Evolutionary conservation across 768 basidiomycete genomes (phyloP), one percentile per base, ranked within the genome.

Genomic region (Harrya chromipes): DNA sequence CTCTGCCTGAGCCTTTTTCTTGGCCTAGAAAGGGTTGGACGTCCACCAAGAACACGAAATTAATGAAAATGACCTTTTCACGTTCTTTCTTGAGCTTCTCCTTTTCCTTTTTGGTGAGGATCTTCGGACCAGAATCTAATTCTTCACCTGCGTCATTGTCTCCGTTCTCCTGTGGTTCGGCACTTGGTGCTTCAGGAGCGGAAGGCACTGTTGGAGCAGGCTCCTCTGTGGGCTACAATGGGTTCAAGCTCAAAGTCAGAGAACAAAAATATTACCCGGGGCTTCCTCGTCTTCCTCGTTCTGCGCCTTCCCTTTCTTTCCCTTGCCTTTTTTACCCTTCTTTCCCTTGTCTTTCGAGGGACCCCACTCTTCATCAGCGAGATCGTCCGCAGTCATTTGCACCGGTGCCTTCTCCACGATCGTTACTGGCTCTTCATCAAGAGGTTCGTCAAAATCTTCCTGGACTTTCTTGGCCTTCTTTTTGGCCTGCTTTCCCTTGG

Each of bases 71-170:
- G 31, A 86, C 93, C 86, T 97, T 97, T 74, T 97, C 94, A 44
- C 84, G 82, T 71, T 97, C 94, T 73, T 97, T 98, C 81, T 98
- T 97, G 53, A 95, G 74, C 66, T 85, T 85, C 67, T 97, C 94
- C 72, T 97, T 97, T 76, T 98, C 91, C 67, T 95, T 97, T 74
- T 97, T 97, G 16, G 87, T 85, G 31, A 97, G 70, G 27, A 95
- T 65, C 69, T 86, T 84, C 4, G 74, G 73, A 13, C 81, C 89
- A 42, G 69, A 70, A 43, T 77, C 83, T 26, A 78, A 74, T 5
- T 56, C 77, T 1, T 64, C 83, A 7, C 76, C 81, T 20, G 72
- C 79, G 19, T 74, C 77, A 12, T 68, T 69, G 17, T 62, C 73
- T 23, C 43, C 76, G 26, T 65, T 69, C 34, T 67, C 66, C 31